Conservation (phyloP, 2,329 filamentous ascomycete species). For the Cryphonectria parasitica region DNA sequence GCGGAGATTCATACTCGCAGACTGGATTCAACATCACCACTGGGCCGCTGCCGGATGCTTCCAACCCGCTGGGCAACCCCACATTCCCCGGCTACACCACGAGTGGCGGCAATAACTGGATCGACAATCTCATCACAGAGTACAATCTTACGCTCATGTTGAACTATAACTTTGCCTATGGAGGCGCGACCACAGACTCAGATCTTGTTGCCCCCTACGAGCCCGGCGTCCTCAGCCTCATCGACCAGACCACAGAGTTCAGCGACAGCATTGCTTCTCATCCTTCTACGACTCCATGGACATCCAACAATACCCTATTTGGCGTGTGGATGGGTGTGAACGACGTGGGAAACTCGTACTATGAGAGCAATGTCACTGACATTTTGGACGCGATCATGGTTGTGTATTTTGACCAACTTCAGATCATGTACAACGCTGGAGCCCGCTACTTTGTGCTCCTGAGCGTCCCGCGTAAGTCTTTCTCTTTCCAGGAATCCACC, state of each 20-base stretch:
- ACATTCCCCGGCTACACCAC: conserved; percentile 53
- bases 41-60: conserved; percentile 51
- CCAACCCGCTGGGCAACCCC: conserved; percentile 66
- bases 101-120: conserved; percentile 52
- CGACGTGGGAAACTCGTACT: conserved; percentile 56
- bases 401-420: conserved; percentile 46
- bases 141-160: conserved; percentile 48
- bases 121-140: conserved; percentile 48
- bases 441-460: conserved; percentile 63
- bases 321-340: conserved; percentile 49
- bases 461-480: conserved; percentile 54
- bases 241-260: conserved; percentile 56
- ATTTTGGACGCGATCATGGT: conserved; percentile 47
- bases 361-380: conserved; percentile 32
- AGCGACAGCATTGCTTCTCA: conserved; percentile 39
- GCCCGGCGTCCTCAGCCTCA: conserved; percentile 52
- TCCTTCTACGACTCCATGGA: conserved; percentile 46
- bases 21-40: conserved; percentile 57
- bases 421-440: conserved; percentile 55
- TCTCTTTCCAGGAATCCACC: too few species aligned
- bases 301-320: conserved; percentile 48
- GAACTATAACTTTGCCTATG: conserved; percentile 55
- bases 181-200: conserved; percentile 55
- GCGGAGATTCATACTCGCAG: conserved; percentile 63
- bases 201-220: conserved; percentile 52